Percentiles rank a stretch among this genome's conserved stretches.
These are phyloP conservation scores for Auriscalpium microsporum DNA, from an alignment of 768 basidiomycete genomes.

Conservation along the genomic window DNA sequence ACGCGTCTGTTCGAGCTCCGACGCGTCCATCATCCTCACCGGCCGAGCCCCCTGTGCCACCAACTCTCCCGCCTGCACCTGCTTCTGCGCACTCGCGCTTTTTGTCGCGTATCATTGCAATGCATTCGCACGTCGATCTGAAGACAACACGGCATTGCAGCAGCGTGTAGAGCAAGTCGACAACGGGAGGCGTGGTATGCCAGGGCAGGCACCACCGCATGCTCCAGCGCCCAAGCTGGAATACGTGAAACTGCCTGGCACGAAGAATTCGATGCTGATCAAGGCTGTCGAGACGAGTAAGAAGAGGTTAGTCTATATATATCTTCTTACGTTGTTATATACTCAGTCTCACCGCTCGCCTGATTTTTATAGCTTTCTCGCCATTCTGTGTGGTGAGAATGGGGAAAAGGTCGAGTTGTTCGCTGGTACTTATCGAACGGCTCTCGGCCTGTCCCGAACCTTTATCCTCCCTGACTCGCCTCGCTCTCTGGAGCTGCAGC, in stretches of 20 bases:
- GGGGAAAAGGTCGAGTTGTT: slow-evolving; percentile 93
- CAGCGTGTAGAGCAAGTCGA: slow-evolving; percentile 34
- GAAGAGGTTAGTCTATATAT: slow-evolving; percentile 53
- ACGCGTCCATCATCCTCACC: slow-evolving; percentile 2
- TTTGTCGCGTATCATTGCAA: slow-evolving; percentile 60
- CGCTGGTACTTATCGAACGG: slow-evolving; percentile 85
- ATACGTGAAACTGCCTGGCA: slow-evolving; percentile 88
- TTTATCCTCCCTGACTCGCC: slow-evolving; percentile 91
- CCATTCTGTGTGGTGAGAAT: slow-evolving; percentile 85
- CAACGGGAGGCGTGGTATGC: slow-evolving; percentile 24
- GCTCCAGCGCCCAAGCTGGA: slow-evolving; percentile 78
- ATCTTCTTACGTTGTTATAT: not conserved
- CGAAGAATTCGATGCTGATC: slow-evolving; percentile 74
- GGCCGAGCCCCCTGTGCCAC: not conserved
- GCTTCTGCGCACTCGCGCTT: slow-evolving; percentile 48
- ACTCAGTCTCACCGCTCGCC: not conserved
- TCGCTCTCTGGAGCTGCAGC: slow-evolving; percentile 74
- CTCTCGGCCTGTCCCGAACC: slow-evolving; percentile 82
- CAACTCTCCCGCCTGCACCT: slow-evolving; percentile 6
- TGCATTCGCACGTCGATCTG: slow-evolving; percentile 55
- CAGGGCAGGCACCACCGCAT: slow-evolving; percentile 33
- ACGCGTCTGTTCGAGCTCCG: slow-evolving; percentile 12
- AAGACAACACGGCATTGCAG: slow-evolving; percentile 35
- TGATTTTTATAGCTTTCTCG: slow-evolving; percentile 60
- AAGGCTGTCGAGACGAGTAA: slow-evolving; percentile 85